These are phyloP conservation scores for Rhizoctonia solani DNA, from an alignment of 1,284 basidiomycete genomes.

Conservation along the genomic window DNA sequence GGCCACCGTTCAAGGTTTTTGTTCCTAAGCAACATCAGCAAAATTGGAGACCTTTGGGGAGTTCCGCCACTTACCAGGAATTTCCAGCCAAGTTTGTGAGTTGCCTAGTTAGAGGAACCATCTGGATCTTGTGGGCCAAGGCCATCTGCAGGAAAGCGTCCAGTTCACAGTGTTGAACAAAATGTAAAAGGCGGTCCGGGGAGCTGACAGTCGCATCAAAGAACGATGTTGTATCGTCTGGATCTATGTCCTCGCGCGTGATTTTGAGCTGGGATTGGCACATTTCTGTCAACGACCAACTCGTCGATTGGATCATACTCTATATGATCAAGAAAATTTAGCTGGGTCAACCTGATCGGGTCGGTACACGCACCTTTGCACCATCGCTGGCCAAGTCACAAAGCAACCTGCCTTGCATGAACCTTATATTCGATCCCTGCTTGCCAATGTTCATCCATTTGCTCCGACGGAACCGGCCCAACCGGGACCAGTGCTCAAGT, in stretches of 20 bases:
- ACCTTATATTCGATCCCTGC: constrained; percentile 83
- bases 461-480: constrained; percentile 88
- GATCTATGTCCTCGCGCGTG: constrained; percentile 90
- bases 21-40: constrained; percentile 64
- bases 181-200: constrained; percentile 82
- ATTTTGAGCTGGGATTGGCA: constrained; percentile 86
- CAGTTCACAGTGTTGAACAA: constrained; percentile 89
- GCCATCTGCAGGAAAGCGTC: constrained; percentile 98
- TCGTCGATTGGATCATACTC: constrained; percentile 94
- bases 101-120: constrained; percentile 87
- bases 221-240: constrained; percentile 90
- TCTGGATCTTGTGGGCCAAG: constrained; percentile 87
- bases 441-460: constrained; percentile 75
- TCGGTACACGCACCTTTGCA: constrained; percentile 68
- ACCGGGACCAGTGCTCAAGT: constrained; percentile 89
- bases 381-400: constrained; percentile 95
- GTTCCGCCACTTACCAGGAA: constrained; percentile 70
- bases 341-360: not conserved
- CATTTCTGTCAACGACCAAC: constrained; percentile 99
- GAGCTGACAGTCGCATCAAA: constrained; percentile 83
- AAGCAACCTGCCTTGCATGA: constrained; percentile 84
- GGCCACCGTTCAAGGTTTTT: constrained; percentile 91
- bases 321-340: constrained; percentile 43
- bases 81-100: constrained; percentile 98
- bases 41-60: not conserved